Evolutionary conservation across 1,139 yeast species (phyloP).

Genomic region (Hanseniaspora sp.): DNA sequence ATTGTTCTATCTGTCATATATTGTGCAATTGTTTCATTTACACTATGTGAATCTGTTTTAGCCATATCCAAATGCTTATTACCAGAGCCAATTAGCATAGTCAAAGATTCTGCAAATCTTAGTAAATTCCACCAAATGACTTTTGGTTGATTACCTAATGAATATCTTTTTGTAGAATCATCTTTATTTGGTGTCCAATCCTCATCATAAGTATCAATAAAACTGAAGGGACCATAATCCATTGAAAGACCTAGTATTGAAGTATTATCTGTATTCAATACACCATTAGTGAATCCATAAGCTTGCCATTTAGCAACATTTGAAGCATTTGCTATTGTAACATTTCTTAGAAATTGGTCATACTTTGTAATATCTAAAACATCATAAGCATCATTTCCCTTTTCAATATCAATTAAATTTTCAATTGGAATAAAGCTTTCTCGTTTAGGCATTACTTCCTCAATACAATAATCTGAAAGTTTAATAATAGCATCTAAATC

Average conservation of each 20-base stretch:
- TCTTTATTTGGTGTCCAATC: constrained; percentile 82
- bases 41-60: constrained; percentile 20
- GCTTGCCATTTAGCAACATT: constrained; percentile 81
- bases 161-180: constrained; percentile 60
- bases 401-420: constrained; percentile 23
- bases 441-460: constrained; percentile 45
- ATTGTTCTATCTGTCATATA: constrained; percentile 52
- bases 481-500: constrained; percentile 52
- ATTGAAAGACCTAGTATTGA: constrained; percentile 75
- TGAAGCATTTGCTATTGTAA: constrained; percentile 58
- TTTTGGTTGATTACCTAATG: constrained; percentile 71
- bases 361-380: constrained; percentile 46
- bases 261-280: constrained; percentile 86
- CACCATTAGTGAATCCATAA: constrained; percentile 89
- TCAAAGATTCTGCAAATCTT: constrained; percentile 72
- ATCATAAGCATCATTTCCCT: constrained; percentile 19
- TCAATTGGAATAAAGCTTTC: constrained; percentile 22
- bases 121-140: constrained; percentile 91
- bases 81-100: constrained; percentile 69
- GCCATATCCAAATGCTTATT: constrained; percentile 38
- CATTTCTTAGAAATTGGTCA: constrained; percentile 60
- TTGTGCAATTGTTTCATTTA: constrained; percentile 42
- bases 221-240: constrained; percentile 92
- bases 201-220: constrained; percentile 75
- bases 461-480: constrained; percentile 63